These are phyloP conservation scores for Fusarium heterosporum DNA, from an alignment of 2,329 filamentous ascomycete genomes.

Conservation along the genomic window DNA sequence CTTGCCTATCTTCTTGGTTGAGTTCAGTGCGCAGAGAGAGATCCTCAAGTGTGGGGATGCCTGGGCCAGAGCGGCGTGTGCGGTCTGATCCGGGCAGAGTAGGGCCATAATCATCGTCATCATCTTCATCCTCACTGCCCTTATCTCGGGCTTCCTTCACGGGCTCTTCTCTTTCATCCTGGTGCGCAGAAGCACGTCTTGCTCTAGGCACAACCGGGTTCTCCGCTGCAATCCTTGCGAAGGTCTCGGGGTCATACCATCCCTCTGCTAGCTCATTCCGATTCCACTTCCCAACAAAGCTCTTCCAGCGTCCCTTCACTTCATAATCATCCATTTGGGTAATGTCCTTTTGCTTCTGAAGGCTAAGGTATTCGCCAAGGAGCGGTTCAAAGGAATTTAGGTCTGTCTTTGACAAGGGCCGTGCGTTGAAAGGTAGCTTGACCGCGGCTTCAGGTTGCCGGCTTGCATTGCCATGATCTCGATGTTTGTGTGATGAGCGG, in stretches of 20 bases:
- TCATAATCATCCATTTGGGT: constrained; percentile 79
- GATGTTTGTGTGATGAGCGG: constrained; percentile 44
- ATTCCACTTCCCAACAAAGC: constrained; percentile 94
- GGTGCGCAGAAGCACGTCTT: constrained; percentile 17
- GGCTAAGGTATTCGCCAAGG: constrained; percentile 85
- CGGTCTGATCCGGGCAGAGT: constrained; percentile 42
- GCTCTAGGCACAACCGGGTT: constrained; percentile 17
- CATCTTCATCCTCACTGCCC: constrained; percentile 54
- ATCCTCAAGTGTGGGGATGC: constrained; percentile 80
- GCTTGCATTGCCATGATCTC: constrained; percentile 34
- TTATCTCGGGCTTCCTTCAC: constrained; percentile 58
- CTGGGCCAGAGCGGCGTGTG: constrained; percentile 59
- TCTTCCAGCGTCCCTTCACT: constrained; percentile 88
- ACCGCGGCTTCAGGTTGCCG: constrained; percentile 21
- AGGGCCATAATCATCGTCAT: constrained; percentile 69
- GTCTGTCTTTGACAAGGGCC: constrained; percentile 75
- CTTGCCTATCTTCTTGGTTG: constrained; percentile 61
- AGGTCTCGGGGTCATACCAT: constrained; percentile 89
- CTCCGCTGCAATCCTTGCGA: constrained; percentile 56
- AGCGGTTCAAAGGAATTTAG: constrained; percentile 74
- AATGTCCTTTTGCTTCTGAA: constrained; percentile 83
- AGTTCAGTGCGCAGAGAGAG: constrained; percentile 70
- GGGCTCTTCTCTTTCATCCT: constrained; percentile 54
- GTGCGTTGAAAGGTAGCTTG: constrained; percentile 73
- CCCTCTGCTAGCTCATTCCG: constrained; percentile 85